A percentile compares a stretch with the other conserved stretches of the same genome.
phyloP scores from a whole-genome alignment of 106 monocot genomes.

The Apostasia ramifera region DNA sequence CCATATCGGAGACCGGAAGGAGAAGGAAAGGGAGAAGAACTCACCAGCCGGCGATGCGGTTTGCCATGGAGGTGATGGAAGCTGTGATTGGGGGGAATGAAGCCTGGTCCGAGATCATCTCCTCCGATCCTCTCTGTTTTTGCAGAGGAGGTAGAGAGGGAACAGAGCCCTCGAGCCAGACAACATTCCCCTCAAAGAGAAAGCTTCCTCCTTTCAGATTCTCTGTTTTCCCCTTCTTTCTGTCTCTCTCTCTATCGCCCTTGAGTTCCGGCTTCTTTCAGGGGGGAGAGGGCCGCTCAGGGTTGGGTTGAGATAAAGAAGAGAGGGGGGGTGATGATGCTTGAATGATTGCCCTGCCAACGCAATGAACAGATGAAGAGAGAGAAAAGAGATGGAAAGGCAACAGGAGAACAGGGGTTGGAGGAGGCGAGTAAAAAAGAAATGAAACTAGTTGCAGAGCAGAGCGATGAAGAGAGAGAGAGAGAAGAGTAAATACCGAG shows the following conservation, averaged over 20 bases:
- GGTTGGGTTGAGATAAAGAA: too few relatives aligned
- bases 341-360: not conserved
- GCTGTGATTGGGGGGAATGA: slow-evolving; percentile 91
- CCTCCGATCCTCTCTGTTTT: not conserved
- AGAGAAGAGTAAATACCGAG: not conserved
- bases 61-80: slow-evolving; percentile 15
- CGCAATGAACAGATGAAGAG: not conserved
- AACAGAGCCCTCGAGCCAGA: slow-evolving; percentile 3
- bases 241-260: not conserved
- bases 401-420: not conserved
- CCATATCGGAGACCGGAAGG: not conserved
- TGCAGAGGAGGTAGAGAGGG: not conserved
- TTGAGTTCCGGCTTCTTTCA: not conserved
- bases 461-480: not conserved
- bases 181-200: slow-evolving; percentile 8
- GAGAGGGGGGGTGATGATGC: not conserved
- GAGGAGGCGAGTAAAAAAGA: too few relatives aligned
- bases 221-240: not conserved
- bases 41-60: too few relatives aligned
- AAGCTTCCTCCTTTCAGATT: not conserved
- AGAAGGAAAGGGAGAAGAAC: not conserved
- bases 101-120: slow-evolving; percentile 72
- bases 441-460: too few relatives aligned
- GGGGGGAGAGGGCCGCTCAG: not conserved
- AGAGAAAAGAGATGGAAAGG: not conserved